These are phyloP conservation scores for Rosa chinensis DNA, from an alignment of 306 rosid species.

Conservation along the genomic window DNA sequence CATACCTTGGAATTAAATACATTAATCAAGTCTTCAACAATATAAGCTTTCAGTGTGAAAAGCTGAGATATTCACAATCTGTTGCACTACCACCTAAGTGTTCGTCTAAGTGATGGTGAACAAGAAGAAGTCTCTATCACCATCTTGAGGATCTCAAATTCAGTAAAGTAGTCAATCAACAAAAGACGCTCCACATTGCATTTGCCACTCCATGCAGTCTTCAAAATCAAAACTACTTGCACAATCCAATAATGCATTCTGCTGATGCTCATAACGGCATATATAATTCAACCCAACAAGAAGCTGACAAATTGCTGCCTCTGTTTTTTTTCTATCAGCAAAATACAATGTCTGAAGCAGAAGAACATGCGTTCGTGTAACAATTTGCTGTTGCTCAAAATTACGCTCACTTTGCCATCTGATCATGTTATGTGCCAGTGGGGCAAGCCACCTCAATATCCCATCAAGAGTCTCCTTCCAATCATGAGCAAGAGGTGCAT, in stretches of 20 bases:
- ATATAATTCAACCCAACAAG: constrained; percentile 92
- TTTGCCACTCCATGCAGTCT: constrained; percentile 85
- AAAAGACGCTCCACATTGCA: constrained; percentile 67
- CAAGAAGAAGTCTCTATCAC: constrained; percentile 36
- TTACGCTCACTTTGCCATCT: constrained; percentile 97
- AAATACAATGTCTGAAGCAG: constrained; percentile 83
- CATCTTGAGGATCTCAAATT: constrained; percentile 34
- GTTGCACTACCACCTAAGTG: constrained; percentile 24
- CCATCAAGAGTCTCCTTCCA: constrained; percentile 91
- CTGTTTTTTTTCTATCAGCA: constrained; percentile 76
- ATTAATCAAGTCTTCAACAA: constrained; percentile 36
- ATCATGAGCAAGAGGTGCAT: constrained; percentile 95
- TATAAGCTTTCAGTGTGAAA: constrained; percentile 34
- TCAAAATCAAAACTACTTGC: constrained; percentile 90
- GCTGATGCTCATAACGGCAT: constrained; percentile 94
- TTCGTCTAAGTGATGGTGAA: constrained; percentile 27
- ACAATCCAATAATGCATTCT: constrained; percentile 82
- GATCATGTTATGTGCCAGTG: constrained; percentile 89
- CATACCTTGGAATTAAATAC: constrained; percentile 43
- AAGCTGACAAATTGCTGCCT: constrained; percentile 79
- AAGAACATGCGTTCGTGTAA: constrained; percentile 68
- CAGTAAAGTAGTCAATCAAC: constrained; percentile 40
- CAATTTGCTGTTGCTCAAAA: constrained; percentile 79
- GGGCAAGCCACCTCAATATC: constrained; percentile 76
- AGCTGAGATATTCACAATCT: constrained; percentile 46